Evolutionary conservation across 805 yeast species (phyloP).

Genomic region (Candida takata): DNA sequence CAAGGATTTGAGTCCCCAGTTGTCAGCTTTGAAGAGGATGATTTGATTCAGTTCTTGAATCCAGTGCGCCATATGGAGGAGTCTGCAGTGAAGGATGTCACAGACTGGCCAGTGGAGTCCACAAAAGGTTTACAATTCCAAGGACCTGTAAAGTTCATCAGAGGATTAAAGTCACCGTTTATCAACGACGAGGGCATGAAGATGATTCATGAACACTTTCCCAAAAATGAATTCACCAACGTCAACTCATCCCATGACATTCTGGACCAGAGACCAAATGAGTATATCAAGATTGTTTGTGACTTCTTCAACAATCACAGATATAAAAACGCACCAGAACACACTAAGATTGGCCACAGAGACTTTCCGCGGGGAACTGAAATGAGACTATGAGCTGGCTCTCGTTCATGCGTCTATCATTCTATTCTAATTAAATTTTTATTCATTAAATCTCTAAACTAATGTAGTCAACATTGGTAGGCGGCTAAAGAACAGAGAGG

Average conservation of each 20-base stretch:
- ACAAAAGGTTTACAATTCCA: slow-evolving; percentile 15
- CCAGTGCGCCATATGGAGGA: slow-evolving; percentile 28
- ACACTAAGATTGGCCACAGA: slow-evolving; percentile 5
- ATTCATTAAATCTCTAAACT: too few relatives aligned
- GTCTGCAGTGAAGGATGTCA: slow-evolving; percentile 23
- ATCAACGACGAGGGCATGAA: slow-evolving; percentile 15
- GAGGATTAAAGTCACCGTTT: slow-evolving; percentile 22
- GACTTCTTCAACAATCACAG: slow-evolving; percentile 22
- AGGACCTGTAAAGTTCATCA: slow-evolving; percentile 21
- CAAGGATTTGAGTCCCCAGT: slow-evolving; percentile 22
- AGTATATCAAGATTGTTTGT: slow-evolving; percentile 23
- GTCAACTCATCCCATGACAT: slow-evolving; percentile 30
- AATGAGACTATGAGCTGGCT: slow-evolving; percentile 2
- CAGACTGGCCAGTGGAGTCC: slow-evolving; percentile 28
- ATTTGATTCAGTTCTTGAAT: slow-evolving; percentile 25
- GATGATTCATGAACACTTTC: slow-evolving; percentile 22
- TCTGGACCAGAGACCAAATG: slow-evolving; percentile 34
- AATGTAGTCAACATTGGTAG: too few relatives aligned
- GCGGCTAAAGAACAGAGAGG: too few relatives aligned
- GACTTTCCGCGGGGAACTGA: slow-evolving; percentile 1
- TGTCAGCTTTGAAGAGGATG: slow-evolving; percentile 23
- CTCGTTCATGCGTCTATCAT: too few relatives aligned
- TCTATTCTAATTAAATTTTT: too few relatives aligned
- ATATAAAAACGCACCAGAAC: slow-evolving; percentile 14
- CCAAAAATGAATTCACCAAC: slow-evolving; percentile 17